These are phyloP conservation scores for Sonneratia caseolaris DNA, from an alignment of 345 rosid genomes.

Conservation along the genomic window DNA sequence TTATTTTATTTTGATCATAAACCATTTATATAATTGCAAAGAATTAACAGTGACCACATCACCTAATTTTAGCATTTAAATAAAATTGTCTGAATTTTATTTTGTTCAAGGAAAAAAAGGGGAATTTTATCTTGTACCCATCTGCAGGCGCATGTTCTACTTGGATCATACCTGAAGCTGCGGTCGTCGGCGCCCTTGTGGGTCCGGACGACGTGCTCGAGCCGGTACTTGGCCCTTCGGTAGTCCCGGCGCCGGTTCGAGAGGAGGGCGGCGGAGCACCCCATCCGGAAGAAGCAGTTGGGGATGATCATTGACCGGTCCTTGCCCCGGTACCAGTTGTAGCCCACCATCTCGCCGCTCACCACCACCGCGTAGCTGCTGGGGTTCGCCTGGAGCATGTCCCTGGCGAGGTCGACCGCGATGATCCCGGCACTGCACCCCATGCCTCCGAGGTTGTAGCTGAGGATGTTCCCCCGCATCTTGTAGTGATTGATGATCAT, in stretches of 20 bases:
- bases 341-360: conserved; percentile 91
- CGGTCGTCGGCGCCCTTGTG: conserved; percentile 93
- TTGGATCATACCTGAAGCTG: conserved; percentile 60
- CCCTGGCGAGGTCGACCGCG: conserved; percentile 71
- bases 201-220: conserved; percentile 81
- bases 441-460: conserved; percentile 94
- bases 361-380: conserved; percentile 76
- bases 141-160: no score
- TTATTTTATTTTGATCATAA: no score
- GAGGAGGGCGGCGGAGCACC: conserved; percentile 70
- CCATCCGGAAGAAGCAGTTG: conserved; percentile 86
- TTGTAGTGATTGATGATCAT: conserved; percentile 93
- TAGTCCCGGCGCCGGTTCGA: conserved; percentile 79
- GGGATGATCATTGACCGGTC: conserved; percentile 84
- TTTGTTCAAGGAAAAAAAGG: neutral
- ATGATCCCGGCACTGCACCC: conserved; percentile 93
- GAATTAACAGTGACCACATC: no score
- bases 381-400: conserved; percentile 80
- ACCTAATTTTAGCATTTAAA: no score
- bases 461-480: conserved; percentile 87
- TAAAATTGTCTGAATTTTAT: no score
- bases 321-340: conserved; percentile 72
- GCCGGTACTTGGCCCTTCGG: conserved; percentile 67
- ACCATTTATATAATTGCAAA: no score
- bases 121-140: neutral